Evolutionary conservation across 2,329 filamentous ascomycete genomes (phyloP).

Genomic region (Hymenoscyphus occultus): DNA sequence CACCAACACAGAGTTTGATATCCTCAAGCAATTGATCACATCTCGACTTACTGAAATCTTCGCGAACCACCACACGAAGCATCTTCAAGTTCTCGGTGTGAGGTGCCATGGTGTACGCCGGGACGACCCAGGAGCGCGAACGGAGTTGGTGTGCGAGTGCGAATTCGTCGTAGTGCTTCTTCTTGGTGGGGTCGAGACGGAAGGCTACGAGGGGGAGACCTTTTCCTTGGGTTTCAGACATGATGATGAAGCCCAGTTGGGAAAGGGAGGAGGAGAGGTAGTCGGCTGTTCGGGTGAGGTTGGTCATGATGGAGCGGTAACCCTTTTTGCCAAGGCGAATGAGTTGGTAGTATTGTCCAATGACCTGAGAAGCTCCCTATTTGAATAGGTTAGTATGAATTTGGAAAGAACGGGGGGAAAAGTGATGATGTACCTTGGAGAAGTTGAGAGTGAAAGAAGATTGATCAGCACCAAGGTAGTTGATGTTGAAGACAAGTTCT

Average conservation of each 20-base stretch:
- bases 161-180: slow-evolving; percentile 68
- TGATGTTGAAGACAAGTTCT: slow-evolving; percentile 98
- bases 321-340: slow-evolving; percentile 91
- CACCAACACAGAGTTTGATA: slow-evolving; percentile 71
- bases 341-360: slow-evolving; percentile 96
- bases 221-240: slow-evolving; percentile 73
- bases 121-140: slow-evolving; percentile 86
- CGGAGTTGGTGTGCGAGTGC: slow-evolving; percentile 81
- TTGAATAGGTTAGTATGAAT: not conserved
- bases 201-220: slow-evolving; percentile 91
- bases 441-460: slow-evolving; percentile 97
- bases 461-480: slow-evolving; percentile 94
- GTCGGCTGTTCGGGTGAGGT: slow-evolving; percentile 85
- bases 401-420: not conserved
- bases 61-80: slow-evolving; percentile 86
- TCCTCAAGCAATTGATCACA: slow-evolving; percentile 78
- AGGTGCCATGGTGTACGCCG: slow-evolving; percentile 96
- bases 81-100: slow-evolving; percentile 82
- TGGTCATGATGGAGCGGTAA: slow-evolving; percentile 90
- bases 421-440: slow-evolving; percentile 57
- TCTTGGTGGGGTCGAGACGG: slow-evolving; percentile 51
- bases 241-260: slow-evolving; percentile 77
- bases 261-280: slow-evolving; percentile 75
- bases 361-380: slow-evolving; percentile 80
- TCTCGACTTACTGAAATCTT: slow-evolving; percentile 81